Evolutionary conservation across 768 basidiomycete genomes (phyloP).

Genomic region (Lactifluus pinguis): DNA sequence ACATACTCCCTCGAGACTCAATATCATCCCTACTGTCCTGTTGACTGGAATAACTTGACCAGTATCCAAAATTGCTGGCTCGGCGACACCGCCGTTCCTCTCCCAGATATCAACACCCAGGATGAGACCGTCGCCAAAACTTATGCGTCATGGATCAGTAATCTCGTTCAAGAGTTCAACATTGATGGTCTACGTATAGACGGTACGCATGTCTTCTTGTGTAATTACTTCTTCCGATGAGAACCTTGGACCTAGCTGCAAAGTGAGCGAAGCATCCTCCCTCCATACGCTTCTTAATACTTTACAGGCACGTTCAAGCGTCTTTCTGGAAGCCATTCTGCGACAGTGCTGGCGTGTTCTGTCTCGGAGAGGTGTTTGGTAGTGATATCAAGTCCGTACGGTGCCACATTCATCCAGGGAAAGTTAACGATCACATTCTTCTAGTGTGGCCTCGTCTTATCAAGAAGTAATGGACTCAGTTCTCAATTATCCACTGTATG

Average conservation of each 20-base stretch:
- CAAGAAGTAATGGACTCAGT: constrained; percentile 61
- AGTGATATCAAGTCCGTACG: constrained; percentile 38
- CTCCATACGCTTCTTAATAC: background rate
- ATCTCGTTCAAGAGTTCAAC: constrained; percentile 57
- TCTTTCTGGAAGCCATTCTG: constrained; percentile 75
- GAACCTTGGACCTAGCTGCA: constrained; percentile 21
- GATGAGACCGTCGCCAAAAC: constrained; percentile 50
- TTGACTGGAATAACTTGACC: constrained; percentile 61
- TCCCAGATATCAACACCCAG: constrained; percentile 74
- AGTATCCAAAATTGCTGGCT: constrained; percentile 77
- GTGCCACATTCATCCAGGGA: constrained; percentile 9
- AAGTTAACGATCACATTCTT: constrained; percentile 12
- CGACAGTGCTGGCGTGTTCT: constrained; percentile 70
- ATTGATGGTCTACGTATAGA: constrained; percentile 89
- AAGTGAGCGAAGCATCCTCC: constrained; percentile 24
- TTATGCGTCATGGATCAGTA: constrained; percentile 61
- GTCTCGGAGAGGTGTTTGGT: constrained; percentile 74
- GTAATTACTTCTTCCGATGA: background rate
- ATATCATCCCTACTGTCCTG: constrained; percentile 73
- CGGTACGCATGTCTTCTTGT: constrained; percentile 28
- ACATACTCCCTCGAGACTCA: constrained; percentile 35
- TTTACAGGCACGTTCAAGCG: constrained; percentile 50
- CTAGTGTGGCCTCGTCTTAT: constrained; percentile 45
- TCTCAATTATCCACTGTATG: constrained; percentile 64
- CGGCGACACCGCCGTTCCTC: constrained; percentile 62